Evolutionary conservation across 768 basidiomycete species (phyloP), one percentile per base, ranked within the genome.

Genomic region (Trametes villosa): DNA sequence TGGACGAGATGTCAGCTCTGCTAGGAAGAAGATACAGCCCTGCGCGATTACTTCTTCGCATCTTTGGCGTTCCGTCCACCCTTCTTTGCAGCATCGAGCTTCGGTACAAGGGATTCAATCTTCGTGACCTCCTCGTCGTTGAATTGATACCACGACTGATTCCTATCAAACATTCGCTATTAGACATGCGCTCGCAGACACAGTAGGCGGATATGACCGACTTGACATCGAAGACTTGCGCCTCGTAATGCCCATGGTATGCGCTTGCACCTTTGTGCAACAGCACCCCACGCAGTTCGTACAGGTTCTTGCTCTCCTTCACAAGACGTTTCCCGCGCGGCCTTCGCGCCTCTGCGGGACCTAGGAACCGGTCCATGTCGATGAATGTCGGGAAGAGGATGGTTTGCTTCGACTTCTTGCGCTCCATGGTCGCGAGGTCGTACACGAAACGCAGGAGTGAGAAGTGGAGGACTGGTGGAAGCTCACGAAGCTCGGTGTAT

Each of bases 391-490:
- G 94, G 73, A 94, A 98, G n/a, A 81, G 77, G 42, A 98, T 85
- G 31, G 79, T 75, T 60, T 92, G 83, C 72, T 94, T 94, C 53
- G 87, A 89, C 76, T 98, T 98, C 74, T 87, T 92, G 63, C 96
- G 86, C 66, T 89, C 86, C 81, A 89, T 84, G 0, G 87, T 85
- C 24, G 84, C 75, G 33, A 88, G 65, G 74, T 96, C 92, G 67
- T 90, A 98, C 29, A 92, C 86, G 74, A 98, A 98, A n/a, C 96
- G 91, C 57, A 96, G 82, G 52, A 98, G 75, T 22, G 94, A 94
- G 67, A 98, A 89, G 73, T 98, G 93, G 2, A 98, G 80, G 7
- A 95, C 89, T 0, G 93, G 92, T 1, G 96, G 96, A 6, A 97
- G 81, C 53, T 80, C 71, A 26, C 79, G 80, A 15, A 96, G 74